A percentile compares a stretch with the other conserved stretches of the same genome.
These are phyloP conservation scores for Arctium minus DNA, from an alignment of 129 eudicot genomes.

Conservation along the genomic window DNA sequence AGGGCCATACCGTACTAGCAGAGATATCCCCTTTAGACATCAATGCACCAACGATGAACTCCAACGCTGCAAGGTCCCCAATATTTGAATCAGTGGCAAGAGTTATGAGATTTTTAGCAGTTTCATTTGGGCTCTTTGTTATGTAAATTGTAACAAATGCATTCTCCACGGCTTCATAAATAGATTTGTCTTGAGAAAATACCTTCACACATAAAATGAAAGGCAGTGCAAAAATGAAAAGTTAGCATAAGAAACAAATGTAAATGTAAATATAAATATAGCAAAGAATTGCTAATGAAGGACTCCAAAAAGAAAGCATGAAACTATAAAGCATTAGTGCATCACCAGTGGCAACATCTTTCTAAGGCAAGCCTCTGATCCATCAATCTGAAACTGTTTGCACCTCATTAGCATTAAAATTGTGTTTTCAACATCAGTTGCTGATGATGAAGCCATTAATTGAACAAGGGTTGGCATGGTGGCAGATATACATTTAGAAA, in stretches of 20 bases:
- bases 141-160: constrained; percentile 87
- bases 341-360: constrained; percentile 96
- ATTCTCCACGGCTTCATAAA: constrained; percentile 91
- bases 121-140: constrained; percentile 66
- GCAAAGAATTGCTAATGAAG: not conserved
- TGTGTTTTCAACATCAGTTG: constrained; percentile 93
- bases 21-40: constrained; percentile 90
- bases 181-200: constrained; percentile 91
- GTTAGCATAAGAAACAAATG: not conserved
- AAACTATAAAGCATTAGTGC: constrained; percentile 9
- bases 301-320: not conserved
- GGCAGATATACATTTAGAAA: constrained; percentile 68
- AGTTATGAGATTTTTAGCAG: constrained; percentile 80
- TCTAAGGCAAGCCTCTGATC: constrained; percentile 80
- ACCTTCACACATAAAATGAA: constrained; percentile 45
- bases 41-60: constrained; percentile 69
- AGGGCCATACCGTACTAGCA: constrained; percentile 52
- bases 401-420: constrained; percentile 93
- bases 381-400: constrained; percentile 94
- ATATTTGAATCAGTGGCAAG: constrained; percentile 84
- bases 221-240: not conserved
- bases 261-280: not conserved
- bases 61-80: constrained; percentile 96
- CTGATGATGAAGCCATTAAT: constrained; percentile 96
- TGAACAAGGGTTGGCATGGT: constrained; percentile 91